A percentile compares a stretch with the other conserved stretches of the same genome.
phyloP scores from a whole-genome alignment of 2,329 filamentous ascomycete genomes.

The Diaporthe vexans region DNA sequence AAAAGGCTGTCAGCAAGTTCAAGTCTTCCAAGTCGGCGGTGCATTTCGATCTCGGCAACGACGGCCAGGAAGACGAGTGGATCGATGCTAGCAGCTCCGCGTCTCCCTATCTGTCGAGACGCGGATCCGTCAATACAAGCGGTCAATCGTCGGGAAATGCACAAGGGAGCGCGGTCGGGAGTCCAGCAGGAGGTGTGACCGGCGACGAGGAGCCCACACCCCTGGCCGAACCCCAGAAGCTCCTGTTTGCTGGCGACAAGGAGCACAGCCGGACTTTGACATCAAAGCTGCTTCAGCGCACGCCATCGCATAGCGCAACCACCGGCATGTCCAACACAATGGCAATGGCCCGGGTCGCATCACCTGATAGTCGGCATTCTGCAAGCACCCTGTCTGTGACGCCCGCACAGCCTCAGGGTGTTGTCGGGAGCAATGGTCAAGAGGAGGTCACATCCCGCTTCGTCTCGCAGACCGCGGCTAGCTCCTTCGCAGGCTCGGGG shows the following conservation, averaged over 20 bases:
- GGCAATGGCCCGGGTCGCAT: slow-evolving; percentile 61
- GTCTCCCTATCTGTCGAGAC: slow-evolving; percentile 69
- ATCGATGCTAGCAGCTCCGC: slow-evolving; percentile 76
- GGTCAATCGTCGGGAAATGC: slow-evolving; percentile 62
- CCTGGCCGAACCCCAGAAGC: slow-evolving; percentile 42
- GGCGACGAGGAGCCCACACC: slow-evolving; percentile 41
- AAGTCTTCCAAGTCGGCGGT: slow-evolving; percentile 65
- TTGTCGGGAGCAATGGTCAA: slow-evolving; percentile 58
- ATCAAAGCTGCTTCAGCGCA: slow-evolving; percentile 75
- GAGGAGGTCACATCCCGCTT: slow-evolving; percentile 72
- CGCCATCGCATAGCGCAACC: slow-evolving; percentile 71
- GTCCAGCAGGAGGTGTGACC: slow-evolving; percentile 29
- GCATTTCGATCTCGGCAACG: slow-evolving; percentile 74
- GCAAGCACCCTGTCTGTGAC: slow-evolving; percentile 53
- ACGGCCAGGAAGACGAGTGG: slow-evolving; percentile 72
- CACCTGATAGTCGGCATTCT: slow-evolving; percentile 49
- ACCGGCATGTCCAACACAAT: slow-evolving; percentile 76
- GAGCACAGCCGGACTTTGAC: slow-evolving; percentile 77
- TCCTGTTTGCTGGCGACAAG: slow-evolving; percentile 55
- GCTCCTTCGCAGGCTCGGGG: slow-evolving; percentile 59
- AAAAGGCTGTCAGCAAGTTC: slow-evolving; percentile 62
- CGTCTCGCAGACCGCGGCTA: slow-evolving; percentile 62
- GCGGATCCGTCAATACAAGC: slow-evolving; percentile 64
- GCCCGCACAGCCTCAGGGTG: slow-evolving; percentile 43
- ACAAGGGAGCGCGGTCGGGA: slow-evolving; percentile 48